Evolutionary conservation across 163 green algal genomes (phyloP).

Genomic region (Prototheca wickerhamii): DNA sequence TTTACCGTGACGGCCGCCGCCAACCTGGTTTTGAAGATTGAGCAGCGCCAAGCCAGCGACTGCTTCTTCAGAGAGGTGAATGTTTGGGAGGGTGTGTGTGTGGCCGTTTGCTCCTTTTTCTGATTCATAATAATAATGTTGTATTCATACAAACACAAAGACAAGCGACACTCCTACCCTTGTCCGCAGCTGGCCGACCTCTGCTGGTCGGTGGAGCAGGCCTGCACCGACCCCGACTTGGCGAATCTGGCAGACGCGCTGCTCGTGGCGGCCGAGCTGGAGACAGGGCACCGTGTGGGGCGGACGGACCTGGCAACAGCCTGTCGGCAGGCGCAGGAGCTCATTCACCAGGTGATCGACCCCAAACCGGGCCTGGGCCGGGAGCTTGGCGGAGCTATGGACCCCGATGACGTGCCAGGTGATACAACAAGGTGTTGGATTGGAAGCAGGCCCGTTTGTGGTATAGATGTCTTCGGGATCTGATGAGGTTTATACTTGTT

Average conservation of each 20-base stretch:
- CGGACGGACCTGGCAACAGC: slow-evolving; percentile 8
- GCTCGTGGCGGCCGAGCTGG: slow-evolving; percentile 15
- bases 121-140: too few species aligned
- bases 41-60: slow-evolving; percentile 27
- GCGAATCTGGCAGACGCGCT: slow-evolving; percentile 16
- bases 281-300: slow-evolving; percentile 19
- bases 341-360: slow-evolving; percentile 16
- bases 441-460: too few species aligned
- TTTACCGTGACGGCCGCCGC: slow-evolving; percentile 17
- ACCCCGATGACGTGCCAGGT: neutral
- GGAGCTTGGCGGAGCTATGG: neutral
- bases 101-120: neutral
- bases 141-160: too few species aligned
- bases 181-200: slow-evolving; percentile 20
- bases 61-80: slow-evolving; percentile 35
- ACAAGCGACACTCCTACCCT: too few species aligned
- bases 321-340: neutral
- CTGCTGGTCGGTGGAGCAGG: slow-evolving; percentile 7
- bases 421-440: too few species aligned
- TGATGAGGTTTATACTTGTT: too few species aligned
- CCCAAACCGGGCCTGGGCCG: slow-evolving; percentile 3
- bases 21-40: slow-evolving; percentile 41
- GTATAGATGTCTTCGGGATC: too few species aligned
- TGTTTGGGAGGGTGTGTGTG: neutral
- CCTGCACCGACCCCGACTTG: neutral